Evolutionary conservation across 306 rosid genomes (phyloP), one percentile per base, ranked within the genome.

Genomic region (Trifolium fragiferum): DNA sequence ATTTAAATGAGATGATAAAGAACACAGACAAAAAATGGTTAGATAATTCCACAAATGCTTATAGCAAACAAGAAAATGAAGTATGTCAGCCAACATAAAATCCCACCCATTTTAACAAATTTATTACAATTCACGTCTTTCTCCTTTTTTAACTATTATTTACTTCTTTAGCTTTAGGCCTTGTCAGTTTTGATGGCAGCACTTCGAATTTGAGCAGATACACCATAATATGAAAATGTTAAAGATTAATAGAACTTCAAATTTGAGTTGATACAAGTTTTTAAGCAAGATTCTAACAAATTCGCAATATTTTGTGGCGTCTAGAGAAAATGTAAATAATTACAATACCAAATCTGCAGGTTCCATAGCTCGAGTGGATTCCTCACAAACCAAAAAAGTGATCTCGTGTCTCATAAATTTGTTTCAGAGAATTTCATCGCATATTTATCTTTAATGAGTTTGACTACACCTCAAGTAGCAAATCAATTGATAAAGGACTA

Each of bases 221-320:
- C 30, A 37, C 27, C 23, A 49, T 20, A 65, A 64, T 33, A 40
- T 18, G 14, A 62, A 53, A 30, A 63, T 70, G 76, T 60, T 53
- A 18, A 74, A 60, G 58, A 68, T 51, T 30, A 54, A 38, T 23
- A 57, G n/a, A n/a, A n/a, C n/a, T n/a, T n/a, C n/a, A n/a, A n/a
- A n/a, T n/a, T n/a, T n/a, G n/a, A n/a, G n/a, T n/a, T n/a, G n/a
- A n/a, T 62, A 21, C 19, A 33, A 60, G 40, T 43, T 80, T 73
- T 37, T 53, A 64, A 30, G 58, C 53, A 40, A 37, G 43, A 54
- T 25, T 41, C 50, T 47, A 49, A 69, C 46, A 47, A 11, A n/a
- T 66, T 66, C 12, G 54, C 73, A 66, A 25, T 23, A 57, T 30
- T 78, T 38, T 33, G 53, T 46, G 81, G 49, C 65, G 40, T 78